Conservation (phyloP, 202 grass and related monocot species). For the Schoenoplectus triqueter region DNA sequence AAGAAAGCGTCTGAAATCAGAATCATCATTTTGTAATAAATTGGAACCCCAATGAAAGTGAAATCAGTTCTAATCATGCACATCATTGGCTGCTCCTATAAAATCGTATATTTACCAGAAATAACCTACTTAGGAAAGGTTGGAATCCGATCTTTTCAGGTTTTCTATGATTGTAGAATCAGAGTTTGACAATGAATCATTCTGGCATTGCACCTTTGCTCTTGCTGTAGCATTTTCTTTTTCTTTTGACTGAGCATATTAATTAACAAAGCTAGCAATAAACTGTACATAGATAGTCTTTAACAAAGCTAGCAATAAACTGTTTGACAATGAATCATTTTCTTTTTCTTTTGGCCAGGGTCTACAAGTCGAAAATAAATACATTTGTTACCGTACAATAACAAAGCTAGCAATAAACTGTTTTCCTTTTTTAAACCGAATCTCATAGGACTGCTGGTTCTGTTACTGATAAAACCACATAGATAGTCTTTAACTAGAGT, state of each 20-base stretch:
- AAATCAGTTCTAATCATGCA: not conserved
- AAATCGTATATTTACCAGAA: not conserved
- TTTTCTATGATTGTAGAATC: not conserved
- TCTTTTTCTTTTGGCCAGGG: not conserved
- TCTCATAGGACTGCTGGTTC: not conserved
- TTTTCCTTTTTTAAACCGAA: not conserved
- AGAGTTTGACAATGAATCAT: not conserved
- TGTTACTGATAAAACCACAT: not conserved
- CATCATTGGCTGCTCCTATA: not conserved
- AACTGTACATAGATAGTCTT: too few species aligned
- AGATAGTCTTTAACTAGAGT: not conserved
- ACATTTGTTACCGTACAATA: not conserved
- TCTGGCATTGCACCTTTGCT: not conserved
- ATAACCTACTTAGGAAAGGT: not conserved
- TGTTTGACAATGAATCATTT: too few species aligned
- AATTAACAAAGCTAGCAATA: too few species aligned
- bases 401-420: not conserved
- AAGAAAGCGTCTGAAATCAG: not conserved
- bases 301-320: too few species aligned
- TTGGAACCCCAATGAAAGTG: not conserved
- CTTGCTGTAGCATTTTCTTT: too few species aligned
- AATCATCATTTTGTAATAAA: slow-evolving; percentile 9
- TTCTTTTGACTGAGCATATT: too few species aligned
- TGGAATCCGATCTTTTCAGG: not conserved
- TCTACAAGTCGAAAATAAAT: not conserved